Evolutionary conservation across 257 asterid species (phyloP).

Genomic region (Scutellaria barbata): DNA sequence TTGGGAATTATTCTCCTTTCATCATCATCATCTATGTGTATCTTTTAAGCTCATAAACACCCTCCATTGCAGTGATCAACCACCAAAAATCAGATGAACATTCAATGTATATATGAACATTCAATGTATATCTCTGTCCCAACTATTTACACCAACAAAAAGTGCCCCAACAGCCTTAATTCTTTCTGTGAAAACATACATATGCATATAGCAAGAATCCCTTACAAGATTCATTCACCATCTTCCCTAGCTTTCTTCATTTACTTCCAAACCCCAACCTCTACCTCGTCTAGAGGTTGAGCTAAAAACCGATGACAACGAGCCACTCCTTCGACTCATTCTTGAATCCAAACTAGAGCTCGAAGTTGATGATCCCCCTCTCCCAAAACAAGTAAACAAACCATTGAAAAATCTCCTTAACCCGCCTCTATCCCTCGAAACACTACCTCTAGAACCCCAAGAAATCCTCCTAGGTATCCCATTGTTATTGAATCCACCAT

Average conservation of each 20-base stretch:
- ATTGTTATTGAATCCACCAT: conserved; percentile 73
- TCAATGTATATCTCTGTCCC: conserved; percentile 26
- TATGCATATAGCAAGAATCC: neutral
- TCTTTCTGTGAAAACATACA: neutral
- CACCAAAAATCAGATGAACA: conserved; percentile 19
- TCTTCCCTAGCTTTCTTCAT: conserved; percentile 45
- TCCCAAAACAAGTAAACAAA: conserved; percentile 72
- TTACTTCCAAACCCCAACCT: conserved; percentile 52
- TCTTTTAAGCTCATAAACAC: conserved; percentile 25
- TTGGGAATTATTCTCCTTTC: conserved; percentile 21
- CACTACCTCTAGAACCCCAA: conserved; percentile 73
- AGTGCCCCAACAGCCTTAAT: conserved; percentile 5
- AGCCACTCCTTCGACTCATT: conserved; percentile 46
- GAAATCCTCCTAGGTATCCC: conserved; percentile 77
- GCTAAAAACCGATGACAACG: conserved; percentile 53
- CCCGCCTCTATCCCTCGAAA: conserved; percentile 58
- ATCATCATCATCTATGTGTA: conserved; percentile 10
- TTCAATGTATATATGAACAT: conserved; percentile 13
- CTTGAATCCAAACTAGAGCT: conserved; percentile 63
- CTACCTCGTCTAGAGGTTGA: conserved; percentile 56
- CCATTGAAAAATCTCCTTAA: conserved; percentile 58
- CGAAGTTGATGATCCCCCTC: conserved; percentile 46
- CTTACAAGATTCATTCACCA: conserved; percentile 38
- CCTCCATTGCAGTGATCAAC: conserved; percentile 31
- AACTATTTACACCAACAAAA: conserved; percentile 39